Conservation (phyloP, 2,329 filamentous ascomycete species). For the Colletotrichum sp. region DNA sequence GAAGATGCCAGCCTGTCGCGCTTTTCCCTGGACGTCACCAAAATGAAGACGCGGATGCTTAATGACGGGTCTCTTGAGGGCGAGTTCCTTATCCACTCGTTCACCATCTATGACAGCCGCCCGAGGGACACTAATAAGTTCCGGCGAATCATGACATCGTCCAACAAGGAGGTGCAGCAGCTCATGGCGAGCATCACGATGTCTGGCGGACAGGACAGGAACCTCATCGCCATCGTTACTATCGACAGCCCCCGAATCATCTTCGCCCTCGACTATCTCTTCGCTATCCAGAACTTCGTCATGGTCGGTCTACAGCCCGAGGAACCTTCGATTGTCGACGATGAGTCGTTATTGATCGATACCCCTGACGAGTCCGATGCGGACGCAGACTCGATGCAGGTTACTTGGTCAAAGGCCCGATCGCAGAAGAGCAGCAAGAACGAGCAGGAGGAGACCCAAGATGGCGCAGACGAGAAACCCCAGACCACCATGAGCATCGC, state of each 20-base stretch:
- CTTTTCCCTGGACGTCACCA: conserved; percentile 93
- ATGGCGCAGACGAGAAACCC: conserved; percentile 22
- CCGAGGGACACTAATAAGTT: conserved; percentile 91
- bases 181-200: conserved; percentile 98
- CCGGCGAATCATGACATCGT: conserved; percentile 96
- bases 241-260: conserved; percentile 95
- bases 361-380: conserved; percentile 59
- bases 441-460: conserved; percentile 7
- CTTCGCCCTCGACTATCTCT: conserved; percentile 93
- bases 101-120: conserved; percentile 94
- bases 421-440: conserved; percentile 33
- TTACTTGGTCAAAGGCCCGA: conserved; percentile 43
- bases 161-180: conserved; percentile 94
- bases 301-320: conserved; percentile 72
- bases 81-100: conserved; percentile 90
- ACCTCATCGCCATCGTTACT: conserved; percentile 88
- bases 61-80: conserved; percentile 91
- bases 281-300: conserved; percentile 86
- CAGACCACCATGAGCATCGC: conserved; percentile 72
- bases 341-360: conserved; percentile 57
- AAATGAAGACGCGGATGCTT: conserved; percentile 89
- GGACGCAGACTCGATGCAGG: conserved; percentile 61
- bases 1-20: conserved; percentile 85
- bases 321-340: conserved; percentile 57
- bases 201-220: conserved; percentile 80